Evolutionary conservation across 192 early-diverging fungal species (phyloP), one percentile per base, ranked within the genome.

Genomic region (Backusella morwellensis): DNA sequence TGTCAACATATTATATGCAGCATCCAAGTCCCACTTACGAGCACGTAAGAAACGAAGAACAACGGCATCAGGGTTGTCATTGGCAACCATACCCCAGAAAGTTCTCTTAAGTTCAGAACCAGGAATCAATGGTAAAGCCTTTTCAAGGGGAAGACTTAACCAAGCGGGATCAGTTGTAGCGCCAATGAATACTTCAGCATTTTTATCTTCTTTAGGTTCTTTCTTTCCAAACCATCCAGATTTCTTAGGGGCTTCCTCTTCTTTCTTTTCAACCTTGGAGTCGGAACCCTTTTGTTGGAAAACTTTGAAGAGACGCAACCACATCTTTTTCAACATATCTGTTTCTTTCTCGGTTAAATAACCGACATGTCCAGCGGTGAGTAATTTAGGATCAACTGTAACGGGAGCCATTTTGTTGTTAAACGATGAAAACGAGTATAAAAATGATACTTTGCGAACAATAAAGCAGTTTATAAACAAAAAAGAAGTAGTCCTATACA

Each of bases 1-100:
- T 32, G 92, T 73, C 17, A 92, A 68, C 96, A 97, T 96, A 5
- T 76, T 83, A 7, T 92, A 80, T 0, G 95, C 93, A 52, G 91
- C 91, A 42, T 90, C 80, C 3, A 93, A 85, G 71, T 95, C 88
- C 95, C 95, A 98, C 75, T 97, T 97, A 68, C 96, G 88, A 21
- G 96, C 96, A 35, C 96, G 88, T 66, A 97, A 81, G 81, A 95
- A 97, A 19, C 95, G 88, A 41, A 95, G 86, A 52, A 93, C 38
- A n/a, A 95, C 77, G 0, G 89, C 77, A 81, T 97, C 95, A 12
- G 91, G 92, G 66, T 93, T 87, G 75, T 94, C 92, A 63, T 79
- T 84, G 72, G 83, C 85, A 50, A 90, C 83, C 34, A 87, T 86
- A 21, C 79, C 79, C 88, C 91, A 93, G 75, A 93, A 92, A 14